These are phyloP conservation scores for Yamadazyma conglobata DNA, from an alignment of 1,139 yeast genomes.

Conservation along the genomic window DNA sequence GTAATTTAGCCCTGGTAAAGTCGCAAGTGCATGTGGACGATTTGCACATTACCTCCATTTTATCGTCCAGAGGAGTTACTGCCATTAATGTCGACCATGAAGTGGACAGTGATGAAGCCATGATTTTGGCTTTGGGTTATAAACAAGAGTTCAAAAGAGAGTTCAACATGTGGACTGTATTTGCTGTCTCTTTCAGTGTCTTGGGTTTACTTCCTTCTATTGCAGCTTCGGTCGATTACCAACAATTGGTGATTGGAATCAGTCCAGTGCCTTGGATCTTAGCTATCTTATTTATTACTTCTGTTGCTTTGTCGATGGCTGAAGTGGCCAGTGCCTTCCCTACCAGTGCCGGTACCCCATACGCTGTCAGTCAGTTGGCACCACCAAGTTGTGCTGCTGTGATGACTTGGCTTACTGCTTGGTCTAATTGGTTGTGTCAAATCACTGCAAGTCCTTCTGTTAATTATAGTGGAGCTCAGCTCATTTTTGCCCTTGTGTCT, in stretches of 20 bases:
- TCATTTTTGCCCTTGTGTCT: slow-evolving; percentile 55
- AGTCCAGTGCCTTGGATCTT: slow-evolving; percentile 55
- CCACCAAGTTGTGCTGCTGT: slow-evolving; percentile 53
- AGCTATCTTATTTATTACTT: slow-evolving; percentile 47
- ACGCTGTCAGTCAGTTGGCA: slow-evolving; percentile 49
- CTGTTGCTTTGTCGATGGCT: slow-evolving; percentile 49
- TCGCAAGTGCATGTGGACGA: slow-evolving; percentile 43
- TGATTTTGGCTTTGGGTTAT: slow-evolving; percentile 64
- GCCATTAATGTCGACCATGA: slow-evolving; percentile 47
- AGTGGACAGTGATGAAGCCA: slow-evolving; percentile 50
- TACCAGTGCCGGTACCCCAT: slow-evolving; percentile 48
- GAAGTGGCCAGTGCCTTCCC: slow-evolving; percentile 49
- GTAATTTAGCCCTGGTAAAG: slow-evolving; percentile 24
- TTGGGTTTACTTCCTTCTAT: slow-evolving; percentile 71
- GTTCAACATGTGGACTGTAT: slow-evolving; percentile 56
- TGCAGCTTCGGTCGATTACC: slow-evolving; percentile 55
- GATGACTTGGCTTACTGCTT: slow-evolving; percentile 58
- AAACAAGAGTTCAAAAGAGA: slow-evolving; percentile 74
- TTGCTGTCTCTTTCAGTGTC: slow-evolving; percentile 70
- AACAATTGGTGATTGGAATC: slow-evolving; percentile 50
- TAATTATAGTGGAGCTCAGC: slow-evolving; percentile 55
- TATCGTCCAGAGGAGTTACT: slow-evolving; percentile 37
- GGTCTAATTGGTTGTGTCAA: slow-evolving; percentile 51
- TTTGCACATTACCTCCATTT: slow-evolving; percentile 34
- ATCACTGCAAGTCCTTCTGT: slow-evolving; percentile 56